Evolutionary conservation across 108 stramenopile genomes (phyloP), one percentile per base, ranked within the genome.

Genomic region (Skeletonema potamos): DNA sequence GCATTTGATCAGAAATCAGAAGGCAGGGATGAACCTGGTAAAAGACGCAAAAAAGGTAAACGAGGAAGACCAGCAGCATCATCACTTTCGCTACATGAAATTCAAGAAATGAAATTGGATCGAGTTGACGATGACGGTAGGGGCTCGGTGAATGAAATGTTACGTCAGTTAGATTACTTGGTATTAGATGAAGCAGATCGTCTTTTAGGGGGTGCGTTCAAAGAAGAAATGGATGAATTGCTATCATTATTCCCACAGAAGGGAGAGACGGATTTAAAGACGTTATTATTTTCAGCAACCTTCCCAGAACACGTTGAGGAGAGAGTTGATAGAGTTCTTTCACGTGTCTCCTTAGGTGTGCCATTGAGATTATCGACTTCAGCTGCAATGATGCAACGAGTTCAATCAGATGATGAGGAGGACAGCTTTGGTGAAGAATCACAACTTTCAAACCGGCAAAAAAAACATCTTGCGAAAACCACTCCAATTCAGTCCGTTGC

Each of bases 171-270:
- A 64, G 36, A 77, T 30, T 96, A 85, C 62, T 65, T 99, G 22
- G 96, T 98, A n/a, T 71, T 99, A 54, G 98, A 99, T 66, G 98
- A 99, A 75, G 97, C 98, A 3, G 98, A 99, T 77, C 79, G 95
- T 6, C 71, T 98, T 3, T 67, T 98, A 24, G 79, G 85, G 1
- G 78, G 73, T 4, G 92, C 81, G 4, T 97, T 98, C 70, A 79
- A 89, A 59, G 59, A 74, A 5, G 97, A 96, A 58, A 67, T 97
- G 44, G 78, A 86, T 61, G 66, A 76, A 15, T 76, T 98, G 34
- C 58, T 98, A 62, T 61, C 89, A 6, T 37, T 89, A 17, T 59
- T 89, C 12, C 83, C 86, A 3, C 44, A 22, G 15, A 68, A 51
- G 24, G 54, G 33, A 32, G 59, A 67, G 10, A 58, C 27, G 34